Conservation (phyloP, 2,329 filamentous ascomycete species). For the Monosporascus sp. region DNA sequence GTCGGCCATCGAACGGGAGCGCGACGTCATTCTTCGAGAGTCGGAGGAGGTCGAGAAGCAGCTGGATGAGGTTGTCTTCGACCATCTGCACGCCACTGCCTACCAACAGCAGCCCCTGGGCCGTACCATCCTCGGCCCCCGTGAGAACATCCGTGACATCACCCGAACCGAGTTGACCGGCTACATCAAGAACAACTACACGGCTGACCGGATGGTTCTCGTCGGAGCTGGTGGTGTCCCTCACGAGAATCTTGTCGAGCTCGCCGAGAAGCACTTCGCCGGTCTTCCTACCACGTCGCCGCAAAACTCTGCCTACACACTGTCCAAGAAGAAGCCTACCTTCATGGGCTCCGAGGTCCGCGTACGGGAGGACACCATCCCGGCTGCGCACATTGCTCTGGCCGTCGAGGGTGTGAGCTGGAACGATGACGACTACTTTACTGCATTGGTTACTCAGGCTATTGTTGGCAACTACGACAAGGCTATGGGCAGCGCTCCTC, state of each 20-base stretch:
- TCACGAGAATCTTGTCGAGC: conserved; percentile 87
- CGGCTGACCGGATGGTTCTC: conserved; percentile 97
- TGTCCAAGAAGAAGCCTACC: conserved; percentile 83
- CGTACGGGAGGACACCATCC: conserved; percentile 92
- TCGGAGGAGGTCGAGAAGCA: conserved; percentile 99
- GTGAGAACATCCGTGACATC: conserved; percentile 97
- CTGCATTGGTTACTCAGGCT: conserved; percentile 91
- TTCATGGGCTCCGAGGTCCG: conserved; percentile 96
- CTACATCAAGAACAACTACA: conserved; percentile 99
- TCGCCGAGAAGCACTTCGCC: conserved; percentile 94
- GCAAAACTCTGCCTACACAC: conserved; percentile 66
- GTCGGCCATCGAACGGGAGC: conserved; percentile 90
- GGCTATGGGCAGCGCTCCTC: conserved; percentile 93
- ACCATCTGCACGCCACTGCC: conserved; percentile 96
- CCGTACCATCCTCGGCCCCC: conserved; percentile 94
- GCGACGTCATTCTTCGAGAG: conserved; percentile 96
- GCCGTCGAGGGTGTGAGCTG: conserved; percentile 99
- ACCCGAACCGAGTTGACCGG: conserved; percentile 81
- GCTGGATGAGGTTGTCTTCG: conserved; percentile 98
- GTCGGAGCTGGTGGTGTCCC: conserved; percentile 92
- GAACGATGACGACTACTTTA: conserved; percentile 99
- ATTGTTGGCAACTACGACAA: conserved; percentile 99
- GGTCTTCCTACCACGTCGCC: conserved; percentile 70
- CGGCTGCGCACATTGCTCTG: conserved; percentile 95
- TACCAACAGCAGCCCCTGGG: conserved; percentile 95